Percentiles rank a stretch among this genome's conserved stretches.
Conservation (phyloP, 2,329 filamentous ascomycete genomes). For the Ophiostoma pallidulum region DNA sequence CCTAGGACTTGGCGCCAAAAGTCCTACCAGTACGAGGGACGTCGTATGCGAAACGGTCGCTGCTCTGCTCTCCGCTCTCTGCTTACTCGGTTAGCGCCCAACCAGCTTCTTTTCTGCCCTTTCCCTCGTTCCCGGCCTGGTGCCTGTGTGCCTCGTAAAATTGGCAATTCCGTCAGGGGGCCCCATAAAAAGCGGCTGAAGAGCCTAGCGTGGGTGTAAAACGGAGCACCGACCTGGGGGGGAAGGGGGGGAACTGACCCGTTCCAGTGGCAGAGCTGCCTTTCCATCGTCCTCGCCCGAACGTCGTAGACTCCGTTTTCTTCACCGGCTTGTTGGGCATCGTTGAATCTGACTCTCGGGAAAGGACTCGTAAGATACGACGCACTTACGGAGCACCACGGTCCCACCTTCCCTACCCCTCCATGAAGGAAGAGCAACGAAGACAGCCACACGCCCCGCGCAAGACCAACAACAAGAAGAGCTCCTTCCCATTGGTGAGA, state of each 20-base stretch:
- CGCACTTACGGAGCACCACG: neutral
- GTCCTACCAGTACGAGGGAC: too few species aligned
- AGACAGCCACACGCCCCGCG: too few species aligned
- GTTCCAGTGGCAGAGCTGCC: neutral
- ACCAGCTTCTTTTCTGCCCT: neutral
- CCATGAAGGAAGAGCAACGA: too few species aligned
- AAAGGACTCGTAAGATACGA: too few species aligned
- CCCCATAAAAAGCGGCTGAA: slow-evolving; percentile 13
- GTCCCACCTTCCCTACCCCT: neutral
- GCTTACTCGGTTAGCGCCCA: too few species aligned
- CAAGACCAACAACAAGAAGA: too few species aligned
- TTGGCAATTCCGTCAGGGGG: neutral
- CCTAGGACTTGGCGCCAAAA: too few species aligned
- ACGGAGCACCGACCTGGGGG: slow-evolving; percentile 6
- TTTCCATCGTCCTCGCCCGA: too few species aligned
- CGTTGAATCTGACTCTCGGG: too few species aligned
- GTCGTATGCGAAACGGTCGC: too few species aligned
- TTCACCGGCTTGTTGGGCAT: slow-evolving; percentile 1
- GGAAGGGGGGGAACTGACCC: slow-evolving; percentile 6
- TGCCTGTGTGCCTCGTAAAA: slow-evolving; percentile 2
- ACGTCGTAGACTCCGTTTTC: neutral
- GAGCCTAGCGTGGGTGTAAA: slow-evolving; percentile 6
- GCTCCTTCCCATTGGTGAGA: too few species aligned
- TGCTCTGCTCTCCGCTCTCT: too few species aligned
- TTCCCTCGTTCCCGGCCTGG: neutral